Base-by-base conservation (phyloP, 441 rosid genomes). In the Euphorbia celastroides region DNA sequence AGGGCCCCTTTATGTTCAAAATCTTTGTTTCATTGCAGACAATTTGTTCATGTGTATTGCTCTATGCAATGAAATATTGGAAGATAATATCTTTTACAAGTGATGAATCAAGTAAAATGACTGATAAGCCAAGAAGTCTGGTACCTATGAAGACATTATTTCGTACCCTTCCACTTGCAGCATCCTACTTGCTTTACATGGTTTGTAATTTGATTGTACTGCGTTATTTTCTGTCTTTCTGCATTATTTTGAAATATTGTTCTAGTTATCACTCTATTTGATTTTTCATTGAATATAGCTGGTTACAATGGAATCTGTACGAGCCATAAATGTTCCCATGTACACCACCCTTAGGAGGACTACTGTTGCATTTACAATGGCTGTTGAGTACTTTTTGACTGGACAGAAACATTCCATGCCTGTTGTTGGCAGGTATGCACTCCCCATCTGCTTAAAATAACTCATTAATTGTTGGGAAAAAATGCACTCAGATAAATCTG, bases 251-350 rank as follows among this genome's bases (percentile, higher is more conserved):
- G 38, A 34, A 34, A 34, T 34, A 34, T 34, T 34, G 38, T 9
- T 34, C 38, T 34, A 34, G 4, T 9, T 9, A 34, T 34, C 4
- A 9, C 19, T 2, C 17, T 60, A 19, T 64, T 59, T 66, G 22
- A 20, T 13, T 25, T 75, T 77, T 58, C 60, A 67, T 56, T 77
- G 10, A 57, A 62, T 73, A 70, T 84, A 76, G 97, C 81, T 94
- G 81, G 92, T 82, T 57, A 80, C 93, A 16, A 88, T 92, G 93
- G 99, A 89, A 73, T 80, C 96, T 77, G 83, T 94, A 36, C 96
- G 98, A 57, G 94, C 90, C 69, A 95, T 92, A 51, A 94, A 88
- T 79, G 93, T 92, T 72, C 99, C 99, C 63, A 94, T 94, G 99
- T 92, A 91, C 65, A 89, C 98, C 64, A 86, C 99, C 5, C 92